Base-by-base conservation (phyloP, 2,329 filamentous ascomycete species). In the Calonectria leucothoes region DNA sequence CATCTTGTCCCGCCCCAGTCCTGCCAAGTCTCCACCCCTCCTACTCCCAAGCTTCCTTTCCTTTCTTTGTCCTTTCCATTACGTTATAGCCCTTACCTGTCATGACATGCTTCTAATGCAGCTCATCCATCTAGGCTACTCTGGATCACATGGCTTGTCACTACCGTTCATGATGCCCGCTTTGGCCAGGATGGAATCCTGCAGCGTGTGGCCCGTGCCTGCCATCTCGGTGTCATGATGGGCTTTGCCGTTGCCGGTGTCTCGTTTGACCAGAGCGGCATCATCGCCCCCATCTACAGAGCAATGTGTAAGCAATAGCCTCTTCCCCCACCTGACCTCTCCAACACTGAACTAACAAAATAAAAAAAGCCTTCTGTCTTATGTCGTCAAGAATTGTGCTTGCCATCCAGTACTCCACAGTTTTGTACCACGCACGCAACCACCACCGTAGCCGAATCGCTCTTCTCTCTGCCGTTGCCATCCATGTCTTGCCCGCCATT, bases 141-240 rank as follows among this genome's bases (percentile, higher is more conserved):
- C n/a, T 72, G 70, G 70, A 63, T 72, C 31, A 72, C 70, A 33
- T 72, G 70, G 70, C 42, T 72, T 35, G 55, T 72, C 35, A 72
- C 70, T 6, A 72, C 70, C 7, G 64, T 72, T 29, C 48, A 49
- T 48, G 70, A 72, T 37, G 66, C 71, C 31, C 71, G 71, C 0
- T 73, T 73, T 29, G 57, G 67, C 15, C 71, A 73, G 37, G 71
- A 73, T 70, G 67, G 71, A 39, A 33, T 73, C 2, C 31, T 69
- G 33, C 66, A 69, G 29, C 71, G 71, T 20, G 27, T 59, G 11
- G 71, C 66, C 23, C 70, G 70, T 17, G 70, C 70, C 20, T 59
- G 63, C n/a, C 70, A 72, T 27, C 52, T 72, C 1, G 64, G 48
- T 37, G 70, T 72, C 42, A 72, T 72, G 70, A 67, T 72, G 27